A percentile compares a stretch with the other conserved stretches of the same genome.
phyloP scores from a whole-genome alignment of 306 rosid genomes.

The Prosopis cineraria region DNA sequence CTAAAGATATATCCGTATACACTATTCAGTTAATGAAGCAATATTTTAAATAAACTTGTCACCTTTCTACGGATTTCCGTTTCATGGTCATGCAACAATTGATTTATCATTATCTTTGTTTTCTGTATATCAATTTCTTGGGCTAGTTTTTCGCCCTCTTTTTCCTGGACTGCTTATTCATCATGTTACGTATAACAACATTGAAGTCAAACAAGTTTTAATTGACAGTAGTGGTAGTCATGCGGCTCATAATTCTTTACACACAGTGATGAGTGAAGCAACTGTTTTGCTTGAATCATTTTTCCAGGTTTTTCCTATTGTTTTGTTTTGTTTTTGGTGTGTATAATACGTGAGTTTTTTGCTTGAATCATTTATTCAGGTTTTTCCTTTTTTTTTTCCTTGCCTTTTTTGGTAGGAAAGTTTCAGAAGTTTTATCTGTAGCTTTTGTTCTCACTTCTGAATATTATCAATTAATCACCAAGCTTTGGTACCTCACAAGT shows the following conservation, averaged over 20 bases:
- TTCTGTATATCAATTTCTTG: not conserved
- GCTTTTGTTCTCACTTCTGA: not conserved
- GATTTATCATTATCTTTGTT: not conserved
- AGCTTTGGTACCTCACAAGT: not conserved
- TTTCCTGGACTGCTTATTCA: slow-evolving; percentile 12
- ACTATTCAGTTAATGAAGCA: slow-evolving; percentile 32
- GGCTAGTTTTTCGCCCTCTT: not conserved
- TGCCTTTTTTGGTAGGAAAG: not conserved
- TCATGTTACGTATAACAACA: not conserved
- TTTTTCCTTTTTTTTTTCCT: too few relatives aligned
- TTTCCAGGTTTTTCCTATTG: not conserved
- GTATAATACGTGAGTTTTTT: not conserved
- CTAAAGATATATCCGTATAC: slow-evolving; percentile 33
- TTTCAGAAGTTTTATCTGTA: not conserved
- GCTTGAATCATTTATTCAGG: too few relatives aligned
- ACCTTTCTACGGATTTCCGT: not conserved
- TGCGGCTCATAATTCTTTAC: not conserved
- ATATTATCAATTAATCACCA: slow-evolving; percentile 2
- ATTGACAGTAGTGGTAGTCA: not conserved
- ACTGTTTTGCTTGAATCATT: not conserved
- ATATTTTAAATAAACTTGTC: slow-evolving; percentile 22
- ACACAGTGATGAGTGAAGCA: slow-evolving; percentile 10
- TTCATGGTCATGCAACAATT: slow-evolving; percentile 25
- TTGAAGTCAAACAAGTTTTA: not conserved
- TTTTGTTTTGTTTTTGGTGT: not conserved